Percentiles rank a stretch among this genome's conserved stretches.
These are phyloP conservation scores for Pestalotiopsis sp. DNA, from an alignment of 2,329 filamentous ascomycete genomes.

Conservation along the genomic window DNA sequence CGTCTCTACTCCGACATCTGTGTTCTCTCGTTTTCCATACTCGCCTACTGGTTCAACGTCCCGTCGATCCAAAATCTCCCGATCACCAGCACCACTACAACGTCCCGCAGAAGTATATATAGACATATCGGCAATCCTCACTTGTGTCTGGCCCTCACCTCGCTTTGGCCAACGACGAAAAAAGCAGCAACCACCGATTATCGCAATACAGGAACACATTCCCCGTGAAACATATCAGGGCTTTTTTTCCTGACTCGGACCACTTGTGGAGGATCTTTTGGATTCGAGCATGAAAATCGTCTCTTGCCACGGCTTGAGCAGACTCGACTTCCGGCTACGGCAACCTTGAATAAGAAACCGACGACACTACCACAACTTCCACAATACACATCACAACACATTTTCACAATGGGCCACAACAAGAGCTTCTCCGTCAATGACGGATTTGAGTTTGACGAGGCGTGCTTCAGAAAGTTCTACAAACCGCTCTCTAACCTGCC, in stretches of 20 bases:
- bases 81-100: not conserved
- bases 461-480: constrained; percentile 62
- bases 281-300: not conserved
- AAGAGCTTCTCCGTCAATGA: constrained; percentile 40
- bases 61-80: not conserved
- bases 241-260: not conserved
- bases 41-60: not conserved
- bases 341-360: not conserved
- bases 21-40: not conserved
- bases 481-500: constrained; percentile 68
- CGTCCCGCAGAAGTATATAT: not conserved
- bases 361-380: not conserved
- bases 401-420: constrained; percentile 32
- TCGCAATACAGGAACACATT: not conserved
- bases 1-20: not conserved
- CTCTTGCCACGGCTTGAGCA: not conserved
- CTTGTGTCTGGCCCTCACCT: not conserved
- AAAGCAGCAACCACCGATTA: not conserved
- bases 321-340: not conserved
- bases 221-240: not conserved
- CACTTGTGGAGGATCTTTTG: too few species aligned
- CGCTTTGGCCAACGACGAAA: not conserved
- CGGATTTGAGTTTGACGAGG: constrained; percentile 51
- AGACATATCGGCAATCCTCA: not conserved
- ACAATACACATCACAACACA: not conserved